phyloP scores from a whole-genome alignment of 371 early-diverging fungal genomes.

The Mycotypha africana region DNA sequence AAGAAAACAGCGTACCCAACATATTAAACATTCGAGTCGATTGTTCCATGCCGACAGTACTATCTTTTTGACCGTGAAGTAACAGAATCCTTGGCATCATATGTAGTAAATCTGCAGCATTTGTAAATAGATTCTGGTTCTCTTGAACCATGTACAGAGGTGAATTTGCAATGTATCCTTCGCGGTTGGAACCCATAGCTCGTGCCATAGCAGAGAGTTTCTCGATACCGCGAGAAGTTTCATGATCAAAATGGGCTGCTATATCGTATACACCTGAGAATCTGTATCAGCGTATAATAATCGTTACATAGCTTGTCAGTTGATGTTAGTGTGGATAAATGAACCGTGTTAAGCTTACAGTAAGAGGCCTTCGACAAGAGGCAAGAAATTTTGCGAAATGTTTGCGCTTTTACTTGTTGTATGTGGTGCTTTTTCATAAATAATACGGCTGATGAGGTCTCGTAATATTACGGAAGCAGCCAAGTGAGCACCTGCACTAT shows the following conservation, averaged over 20 bases:
- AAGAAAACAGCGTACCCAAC: conserved; percentile 30
- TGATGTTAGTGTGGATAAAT: too few relatives aligned
- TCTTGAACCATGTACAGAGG: conserved; percentile 30
- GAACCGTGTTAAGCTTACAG: conserved; percentile 45
- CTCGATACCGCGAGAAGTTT: conserved; percentile 63
- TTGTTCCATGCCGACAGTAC: conserved; percentile 32
- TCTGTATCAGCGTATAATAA: conserved; percentile 11
- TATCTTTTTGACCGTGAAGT: conserved; percentile 43
- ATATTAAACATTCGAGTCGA: conserved; percentile 39
- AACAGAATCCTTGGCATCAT: conserved; percentile 37
- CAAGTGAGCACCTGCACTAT: conserved; percentile 52
- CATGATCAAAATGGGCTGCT: conserved; percentile 53
- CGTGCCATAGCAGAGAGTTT: conserved; percentile 70
- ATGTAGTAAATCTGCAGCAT: conserved; percentile 22
- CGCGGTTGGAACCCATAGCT: conserved; percentile 49
- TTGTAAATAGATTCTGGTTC: conserved; percentile 21
- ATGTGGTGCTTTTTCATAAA: conserved; percentile 14
- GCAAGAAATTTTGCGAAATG: conserved; percentile 27
- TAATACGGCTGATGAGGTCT: conserved; percentile 30
- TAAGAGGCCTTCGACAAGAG: conserved; percentile 50
- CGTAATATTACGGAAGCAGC: conserved; percentile 31
- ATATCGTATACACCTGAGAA: conserved; percentile 66
- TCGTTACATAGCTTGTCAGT: too few relatives aligned
- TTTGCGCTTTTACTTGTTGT: conserved; percentile 8
- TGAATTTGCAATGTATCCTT: conserved; percentile 29